These are phyloP conservation scores for Zymoseptoria tritici DNA, from an alignment of 2,329 filamentous ascomycete genomes.

Conservation along the genomic window DNA sequence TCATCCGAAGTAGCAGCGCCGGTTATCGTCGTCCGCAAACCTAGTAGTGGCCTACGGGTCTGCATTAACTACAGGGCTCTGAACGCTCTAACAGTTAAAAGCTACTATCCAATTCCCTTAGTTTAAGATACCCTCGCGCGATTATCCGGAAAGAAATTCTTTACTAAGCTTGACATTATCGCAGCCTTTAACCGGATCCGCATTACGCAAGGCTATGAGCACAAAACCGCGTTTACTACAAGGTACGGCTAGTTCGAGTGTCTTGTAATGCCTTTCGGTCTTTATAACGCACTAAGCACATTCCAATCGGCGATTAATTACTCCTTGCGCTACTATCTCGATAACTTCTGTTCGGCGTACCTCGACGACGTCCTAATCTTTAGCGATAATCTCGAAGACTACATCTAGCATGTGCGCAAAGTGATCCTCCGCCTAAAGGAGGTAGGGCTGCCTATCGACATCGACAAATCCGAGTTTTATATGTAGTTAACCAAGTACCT, in stretches of 20 bases:
- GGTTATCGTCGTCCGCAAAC: conserved; percentile 2
- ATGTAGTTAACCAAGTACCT: conserved; percentile 13
- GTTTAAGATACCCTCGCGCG: background rate
- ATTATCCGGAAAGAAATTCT: background rate
- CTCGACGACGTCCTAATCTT: conserved; percentile 4
- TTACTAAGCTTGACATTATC: conserved; percentile 3
- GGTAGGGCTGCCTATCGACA: conserved; percentile 8
- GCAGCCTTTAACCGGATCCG: background rate
- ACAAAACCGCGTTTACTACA: conserved; percentile 1
- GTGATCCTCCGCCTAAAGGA: no score
- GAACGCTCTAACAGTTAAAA: conserved; percentile 2
- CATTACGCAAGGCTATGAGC: conserved; percentile 1
- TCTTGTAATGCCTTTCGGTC: background rate
- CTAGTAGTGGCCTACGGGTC: background rate
- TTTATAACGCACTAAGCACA: background rate
- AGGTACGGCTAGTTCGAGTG: background rate
- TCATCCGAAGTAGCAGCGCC: background rate
- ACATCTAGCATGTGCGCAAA: background rate
- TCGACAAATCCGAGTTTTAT: conserved; percentile 18
- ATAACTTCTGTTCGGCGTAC: conserved; percentile 3
- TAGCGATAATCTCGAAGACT: background rate
- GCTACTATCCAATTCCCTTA: background rate
- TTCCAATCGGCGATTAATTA: conserved; percentile 8
- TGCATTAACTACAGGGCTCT: background rate
- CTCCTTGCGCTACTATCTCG: background rate